Evolutionary conservation across 164 flowering plant species (phyloP).

Genomic region (Hamamelis virginiana): DNA sequence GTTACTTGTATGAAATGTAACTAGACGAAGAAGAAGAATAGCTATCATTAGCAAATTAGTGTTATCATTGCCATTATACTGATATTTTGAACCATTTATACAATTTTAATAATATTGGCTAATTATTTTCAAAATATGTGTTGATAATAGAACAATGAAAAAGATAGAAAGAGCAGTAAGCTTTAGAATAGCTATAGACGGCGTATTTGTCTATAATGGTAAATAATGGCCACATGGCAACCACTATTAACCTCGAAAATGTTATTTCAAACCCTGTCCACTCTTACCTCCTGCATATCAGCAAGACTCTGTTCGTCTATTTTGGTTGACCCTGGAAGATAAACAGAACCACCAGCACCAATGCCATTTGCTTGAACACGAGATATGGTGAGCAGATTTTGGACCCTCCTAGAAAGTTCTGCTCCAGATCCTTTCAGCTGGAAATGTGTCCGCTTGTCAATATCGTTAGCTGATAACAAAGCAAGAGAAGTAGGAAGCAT

Average conservation of each 20-base stretch:
- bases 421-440: constrained; percentile 97
- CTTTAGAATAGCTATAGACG: neutral
- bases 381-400: constrained; percentile 67
- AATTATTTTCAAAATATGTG: neutral
- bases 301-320: constrained; percentile 86
- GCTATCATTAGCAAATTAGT: no score
- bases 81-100: neutral
- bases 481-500: neutral
- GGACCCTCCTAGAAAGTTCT: constrained; percentile 90
- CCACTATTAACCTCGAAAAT: neutral
- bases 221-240: neutral
- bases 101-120: neutral
- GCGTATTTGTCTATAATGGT: neutral
- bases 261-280: neutral
- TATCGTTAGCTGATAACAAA: neutral
- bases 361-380: constrained; percentile 74
- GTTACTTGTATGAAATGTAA: no score
- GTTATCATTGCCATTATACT: neutral
- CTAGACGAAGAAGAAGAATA: no score
- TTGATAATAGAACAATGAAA: neutral
- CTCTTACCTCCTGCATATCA: constrained; percentile 91
- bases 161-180: no score
- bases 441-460: constrained; percentile 17
- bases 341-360: constrained; percentile 56
- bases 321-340: constrained; percentile 86